Evolutionary conservation across 208 protist species (phyloP), one percentile per base, ranked within the genome.

Genomic region (Acanthamoeba lugdunensis): DNA sequence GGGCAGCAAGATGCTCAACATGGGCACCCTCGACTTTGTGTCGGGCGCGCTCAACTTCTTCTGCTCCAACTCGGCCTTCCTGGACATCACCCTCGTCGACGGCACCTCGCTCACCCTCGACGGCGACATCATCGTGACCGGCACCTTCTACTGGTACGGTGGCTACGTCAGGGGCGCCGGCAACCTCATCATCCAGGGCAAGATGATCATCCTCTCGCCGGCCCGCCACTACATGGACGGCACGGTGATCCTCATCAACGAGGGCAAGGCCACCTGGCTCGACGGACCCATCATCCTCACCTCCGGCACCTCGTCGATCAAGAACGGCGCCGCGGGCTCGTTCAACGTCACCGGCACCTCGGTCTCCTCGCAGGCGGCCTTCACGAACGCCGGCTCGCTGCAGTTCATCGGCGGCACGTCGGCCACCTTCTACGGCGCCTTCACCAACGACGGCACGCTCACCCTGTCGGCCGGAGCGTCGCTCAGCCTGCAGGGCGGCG

Each of bases 81-180:
- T 30, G 25, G 87, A 92, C 87, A 92, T 92, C 63, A 92, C 87
- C 21, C 87, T 92, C 3, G 87, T 81, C 50, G 63, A 52, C 25
- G 87, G 87, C 87, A 92, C 87, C 9, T 92, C 87, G 63, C 69
- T 92, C 65, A 77, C 61, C 2, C 87, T 92, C n/a, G 87, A 92
- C 69, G 87, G 87, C 87, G 87, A 92, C 69, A 92, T 92, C 69
- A n/a, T n/a, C 50, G 87, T 92, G 30, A 77, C n/a, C 28, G 87
- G 87, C 87, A 92, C 87, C 28, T 92, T 92, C 61, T 92, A 77
- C 37, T 92, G 87, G 87, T 92, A 92, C 50, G 87, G 87, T 25
- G 87, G 87, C 63, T 92, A 92, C 87, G n/a, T 92, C 65, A 77
- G 77, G 87, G 87, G 87, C 56, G 87, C 69, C 25, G 87, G 87